phyloP scores from a whole-genome alignment of 2,329 filamentous ascomycete species.

The Tolypocladium tropicale region DNA sequence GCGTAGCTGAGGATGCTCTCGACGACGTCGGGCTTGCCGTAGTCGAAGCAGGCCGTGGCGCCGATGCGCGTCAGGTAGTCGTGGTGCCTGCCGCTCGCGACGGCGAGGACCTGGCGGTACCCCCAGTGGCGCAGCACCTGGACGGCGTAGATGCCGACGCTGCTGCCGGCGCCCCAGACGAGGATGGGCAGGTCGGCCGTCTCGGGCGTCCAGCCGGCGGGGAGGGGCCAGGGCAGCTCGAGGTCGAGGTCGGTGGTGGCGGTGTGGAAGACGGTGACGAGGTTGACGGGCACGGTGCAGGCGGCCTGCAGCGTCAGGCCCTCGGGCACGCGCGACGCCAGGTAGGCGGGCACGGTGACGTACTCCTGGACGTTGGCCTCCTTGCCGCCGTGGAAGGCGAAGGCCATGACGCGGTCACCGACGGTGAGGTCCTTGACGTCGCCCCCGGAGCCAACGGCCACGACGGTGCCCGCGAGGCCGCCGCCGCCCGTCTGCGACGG shows the following conservation, averaged over 20 bases:
- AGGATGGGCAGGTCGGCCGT: constrained; percentile 29
- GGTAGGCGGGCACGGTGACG: constrained; percentile 38
- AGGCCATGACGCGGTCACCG: constrained; percentile 47
- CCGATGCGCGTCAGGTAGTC: constrained; percentile 31
- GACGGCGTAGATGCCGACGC: constrained; percentile 38
- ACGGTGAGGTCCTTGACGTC: constrained; percentile 30
- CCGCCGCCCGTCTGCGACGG: constrained; percentile 42
- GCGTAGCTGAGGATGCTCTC: constrained; percentile 20
- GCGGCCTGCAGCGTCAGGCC: constrained; percentile 32
- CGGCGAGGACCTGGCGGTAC: constrained; percentile 38
- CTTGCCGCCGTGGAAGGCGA: constrained; percentile 33
- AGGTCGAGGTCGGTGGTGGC: constrained; percentile 38
- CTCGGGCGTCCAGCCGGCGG: constrained; percentile 25
- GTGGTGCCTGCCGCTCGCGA: constrained; percentile 35
- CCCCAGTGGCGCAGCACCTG: constrained; percentile 43
- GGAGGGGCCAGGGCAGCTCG: constrained; percentile 46
- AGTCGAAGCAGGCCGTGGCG: constrained; percentile 36
- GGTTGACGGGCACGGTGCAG: constrained; percentile 44
- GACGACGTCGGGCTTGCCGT: constrained; percentile 25
- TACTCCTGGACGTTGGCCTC: constrained; percentile 47
- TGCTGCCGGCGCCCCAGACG: constrained; percentile 42
- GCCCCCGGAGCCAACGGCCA: constrained; percentile 32
- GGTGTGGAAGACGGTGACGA: constrained; percentile 50
- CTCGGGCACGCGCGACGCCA: constrained; percentile 34
- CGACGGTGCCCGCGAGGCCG: constrained; percentile 40